A percentile compares a stretch with the other conserved stretches of the same genome.
Evolutionary conservation across 305 asterid species (phyloP).

Genomic region (Fraxinus albicans): DNA sequence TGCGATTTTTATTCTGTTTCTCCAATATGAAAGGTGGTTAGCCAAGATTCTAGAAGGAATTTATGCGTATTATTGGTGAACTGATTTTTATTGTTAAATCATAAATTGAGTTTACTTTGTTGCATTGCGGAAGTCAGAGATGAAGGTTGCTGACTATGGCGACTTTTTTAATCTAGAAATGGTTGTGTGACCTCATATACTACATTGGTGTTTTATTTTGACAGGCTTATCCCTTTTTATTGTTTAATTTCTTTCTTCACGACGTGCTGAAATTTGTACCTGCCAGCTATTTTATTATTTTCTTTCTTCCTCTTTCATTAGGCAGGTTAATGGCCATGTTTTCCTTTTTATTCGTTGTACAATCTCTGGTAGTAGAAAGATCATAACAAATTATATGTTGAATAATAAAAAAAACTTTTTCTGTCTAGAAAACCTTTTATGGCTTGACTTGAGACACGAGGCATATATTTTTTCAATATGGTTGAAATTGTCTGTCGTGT

Average conservation of each 20-base stretch:
- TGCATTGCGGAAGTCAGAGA: conserved; percentile 33
- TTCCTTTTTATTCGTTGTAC: not conserved
- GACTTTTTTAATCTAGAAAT: conserved; percentile 5
- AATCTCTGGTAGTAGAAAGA: not conserved
- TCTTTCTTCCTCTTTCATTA: not conserved
- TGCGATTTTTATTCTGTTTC: conserved; percentile 10
- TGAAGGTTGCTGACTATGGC: conserved; percentile 5
- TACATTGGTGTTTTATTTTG: not conserved
- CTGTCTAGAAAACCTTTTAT: not conserved
- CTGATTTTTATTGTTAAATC: conserved; percentile 19
- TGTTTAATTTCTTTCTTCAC: not conserved
- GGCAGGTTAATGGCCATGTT: not conserved
- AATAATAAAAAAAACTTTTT: not conserved
- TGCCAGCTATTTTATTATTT: not conserved
- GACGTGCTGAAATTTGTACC: not conserved
- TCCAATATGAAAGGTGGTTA: conserved; percentile 20
- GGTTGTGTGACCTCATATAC: not conserved
- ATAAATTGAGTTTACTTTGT: conserved; percentile 20
- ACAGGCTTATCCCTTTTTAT: conserved; percentile 14
- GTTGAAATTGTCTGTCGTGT: not conserved
- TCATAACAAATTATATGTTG: not conserved
- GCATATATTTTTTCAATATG: not conserved
- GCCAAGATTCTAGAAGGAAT: conserved; percentile 21
- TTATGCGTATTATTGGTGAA: conserved; percentile 13
- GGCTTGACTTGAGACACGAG: not conserved